Evolutionary conservation across 116 monocot genomes (phyloP).

Genomic region (Iris pallida): DNA sequence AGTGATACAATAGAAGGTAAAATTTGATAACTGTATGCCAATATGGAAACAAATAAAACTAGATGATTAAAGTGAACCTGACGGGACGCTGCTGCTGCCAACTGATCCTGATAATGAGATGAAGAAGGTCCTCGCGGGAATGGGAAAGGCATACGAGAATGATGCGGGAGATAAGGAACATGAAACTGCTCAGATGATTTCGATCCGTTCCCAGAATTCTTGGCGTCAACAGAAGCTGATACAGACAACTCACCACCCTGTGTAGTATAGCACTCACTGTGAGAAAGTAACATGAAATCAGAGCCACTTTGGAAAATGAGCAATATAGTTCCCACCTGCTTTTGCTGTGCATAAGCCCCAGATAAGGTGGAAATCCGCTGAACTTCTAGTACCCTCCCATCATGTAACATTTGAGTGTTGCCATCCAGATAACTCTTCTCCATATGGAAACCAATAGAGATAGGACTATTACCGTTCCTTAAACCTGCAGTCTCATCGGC

Average conservation of each 20-base stretch:
- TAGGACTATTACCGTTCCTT: neutral
- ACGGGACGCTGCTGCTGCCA: conserved; percentile 18
- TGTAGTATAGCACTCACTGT: neutral
- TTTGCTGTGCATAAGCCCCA: conserved; percentile 18
- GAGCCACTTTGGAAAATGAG: too few relatives aligned
- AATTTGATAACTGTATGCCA: too few relatives aligned
- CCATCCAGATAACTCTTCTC: conserved; percentile 15
- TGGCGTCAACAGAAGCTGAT: conserved; percentile 9
- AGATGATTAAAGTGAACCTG: conserved; percentile 21
- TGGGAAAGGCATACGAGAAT: conserved; percentile 12
- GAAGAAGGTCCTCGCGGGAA: conserved; percentile 18
- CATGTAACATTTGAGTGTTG: conserved; percentile 12
- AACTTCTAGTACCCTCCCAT: conserved; percentile 14
- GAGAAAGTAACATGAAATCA: neutral
- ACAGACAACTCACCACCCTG: conserved; percentile 35
- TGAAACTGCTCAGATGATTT: conserved; percentile 13
- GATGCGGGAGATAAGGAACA: conserved; percentile 9
- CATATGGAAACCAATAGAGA: neutral
- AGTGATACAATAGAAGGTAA: too few relatives aligned
- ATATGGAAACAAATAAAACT: too few relatives aligned
- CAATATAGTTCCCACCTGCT: conserved; percentile 20
- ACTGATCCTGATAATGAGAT: conserved; percentile 20
- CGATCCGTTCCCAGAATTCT: conserved; percentile 11
- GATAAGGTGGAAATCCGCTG: conserved; percentile 12
- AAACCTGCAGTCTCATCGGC: too few relatives aligned